A percentile compares a stretch with the other conserved stretches of the same genome.
phyloP scores from a whole-genome alignment of 2,329 filamentous ascomycete genomes.

The Alternaria arbusti region DNA sequence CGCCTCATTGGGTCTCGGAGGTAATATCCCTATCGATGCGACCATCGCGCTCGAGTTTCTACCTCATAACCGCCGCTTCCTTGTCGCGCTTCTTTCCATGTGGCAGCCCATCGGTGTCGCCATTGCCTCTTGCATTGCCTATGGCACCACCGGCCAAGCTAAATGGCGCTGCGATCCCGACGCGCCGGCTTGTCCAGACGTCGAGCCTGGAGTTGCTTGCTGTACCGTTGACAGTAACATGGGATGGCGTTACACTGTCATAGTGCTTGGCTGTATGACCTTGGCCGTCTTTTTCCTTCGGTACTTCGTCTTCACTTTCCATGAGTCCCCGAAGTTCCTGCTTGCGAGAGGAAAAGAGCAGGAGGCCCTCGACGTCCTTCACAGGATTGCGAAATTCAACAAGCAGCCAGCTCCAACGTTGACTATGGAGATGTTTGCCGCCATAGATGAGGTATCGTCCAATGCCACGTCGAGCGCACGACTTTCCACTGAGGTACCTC shows the following conservation, averaged over 20 bases:
- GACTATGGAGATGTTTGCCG: constrained; percentile 34
- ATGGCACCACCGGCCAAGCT: constrained; percentile 29
- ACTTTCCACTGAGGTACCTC: background rate
- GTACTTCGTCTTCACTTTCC: constrained; percentile 37
- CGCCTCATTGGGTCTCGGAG: constrained; percentile 33
- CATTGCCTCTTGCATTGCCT: constrained; percentile 34
- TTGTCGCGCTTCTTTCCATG: constrained; percentile 39
- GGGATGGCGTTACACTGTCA: constrained; percentile 41
- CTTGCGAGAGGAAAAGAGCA: constrained; percentile 33
- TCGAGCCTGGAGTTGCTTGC: constrained; percentile 1
- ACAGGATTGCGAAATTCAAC: constrained; percentile 39
- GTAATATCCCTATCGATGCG: constrained; percentile 39
- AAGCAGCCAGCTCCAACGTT: constrained; percentile 28
- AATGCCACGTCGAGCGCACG: background rate
- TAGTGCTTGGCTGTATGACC: constrained; percentile 35
- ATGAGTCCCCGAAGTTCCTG: constrained; percentile 39
- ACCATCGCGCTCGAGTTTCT: constrained; percentile 37
- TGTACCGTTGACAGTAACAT: constrained; percentile 29
- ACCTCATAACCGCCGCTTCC: constrained; percentile 34
- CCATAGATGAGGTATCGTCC: constrained; percentile 28
- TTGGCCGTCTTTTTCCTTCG: constrained; percentile 36
- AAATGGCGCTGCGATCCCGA: constrained; percentile 36
- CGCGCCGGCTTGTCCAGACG: constrained; percentile 22
- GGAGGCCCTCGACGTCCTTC: constrained; percentile 35
- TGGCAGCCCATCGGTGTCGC: constrained; percentile 40